These are phyloP conservation scores for Angophora floribunda DNA, from an alignment of 345 rosid genomes.

Conservation along the genomic window DNA sequence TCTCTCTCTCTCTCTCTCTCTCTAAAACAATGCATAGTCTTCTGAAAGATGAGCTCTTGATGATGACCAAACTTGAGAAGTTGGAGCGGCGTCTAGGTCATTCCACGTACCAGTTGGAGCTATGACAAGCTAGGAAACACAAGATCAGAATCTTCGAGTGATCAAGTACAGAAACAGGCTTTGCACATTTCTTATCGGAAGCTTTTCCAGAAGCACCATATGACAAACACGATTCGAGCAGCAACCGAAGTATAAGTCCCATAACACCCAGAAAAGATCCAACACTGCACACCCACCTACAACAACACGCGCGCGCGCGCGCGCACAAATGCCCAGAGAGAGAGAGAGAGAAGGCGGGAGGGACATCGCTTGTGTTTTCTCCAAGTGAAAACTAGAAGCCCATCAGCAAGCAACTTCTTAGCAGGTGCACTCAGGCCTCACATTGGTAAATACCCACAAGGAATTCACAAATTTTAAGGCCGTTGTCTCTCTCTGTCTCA, in stretches of 20 bases:
- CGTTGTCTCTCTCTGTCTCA: not conserved
- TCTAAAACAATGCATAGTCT: not conserved
- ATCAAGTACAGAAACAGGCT: not conserved
- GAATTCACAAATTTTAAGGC: not conserved
- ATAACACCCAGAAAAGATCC: not conserved
- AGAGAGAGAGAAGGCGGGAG: not conserved
- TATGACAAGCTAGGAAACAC: not conserved
- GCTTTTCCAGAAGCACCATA: not conserved
- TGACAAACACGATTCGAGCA: not conserved
- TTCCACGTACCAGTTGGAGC: not conserved
- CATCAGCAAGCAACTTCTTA: not conserved
- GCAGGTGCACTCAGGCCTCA: slow-evolving; percentile 9
- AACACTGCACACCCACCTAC: not conserved
- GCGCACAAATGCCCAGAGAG: not conserved
- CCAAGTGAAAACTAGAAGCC: not conserved
- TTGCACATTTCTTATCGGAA: not conserved
- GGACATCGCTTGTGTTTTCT: not conserved
- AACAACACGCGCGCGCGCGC: not conserved
- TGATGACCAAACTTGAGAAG: not conserved
- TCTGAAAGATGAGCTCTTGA: not conserved
- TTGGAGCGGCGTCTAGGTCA: not conserved
- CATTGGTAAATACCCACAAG: slow-evolving; percentile 9
- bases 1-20: not conserved
- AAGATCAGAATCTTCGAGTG: not conserved
- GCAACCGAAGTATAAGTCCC: not conserved